Conservation (phyloP, 2,329 filamentous ascomycete genomes). For the Pyrenophora tritici-repentis region DNA sequence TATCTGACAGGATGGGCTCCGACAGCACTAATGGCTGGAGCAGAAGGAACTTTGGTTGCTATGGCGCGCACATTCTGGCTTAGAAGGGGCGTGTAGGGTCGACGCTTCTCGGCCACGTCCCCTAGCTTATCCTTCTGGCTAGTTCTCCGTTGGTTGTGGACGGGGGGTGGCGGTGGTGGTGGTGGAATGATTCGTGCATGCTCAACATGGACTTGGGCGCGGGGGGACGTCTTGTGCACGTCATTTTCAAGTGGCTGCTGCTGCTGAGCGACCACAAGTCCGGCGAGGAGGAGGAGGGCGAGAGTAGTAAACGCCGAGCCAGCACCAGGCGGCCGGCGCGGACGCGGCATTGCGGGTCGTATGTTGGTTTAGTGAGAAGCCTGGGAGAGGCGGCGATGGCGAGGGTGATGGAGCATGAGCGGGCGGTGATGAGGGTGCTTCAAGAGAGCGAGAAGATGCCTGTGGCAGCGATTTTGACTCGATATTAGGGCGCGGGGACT, state of each 20-base stretch:
- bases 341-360: constrained; percentile 43
- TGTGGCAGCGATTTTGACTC: constrained; percentile 21
- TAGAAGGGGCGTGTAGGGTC: constrained; percentile 33
- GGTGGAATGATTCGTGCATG: constrained; percentile 18
- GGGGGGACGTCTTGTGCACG: constrained; percentile 30
- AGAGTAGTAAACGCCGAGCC: constrained; percentile 45
- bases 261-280: constrained; percentile 49
- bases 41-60: constrained; percentile 74
- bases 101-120: constrained; percentile 29
- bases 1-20: constrained; percentile 82
- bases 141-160: constrained; percentile 8
- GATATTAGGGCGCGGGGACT: constrained; percentile 32
- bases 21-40: constrained; percentile 89
- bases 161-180: background rate
- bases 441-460: constrained; percentile 14
- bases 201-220: constrained; percentile 34
- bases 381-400: constrained; percentile 35
- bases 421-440: constrained; percentile 18
- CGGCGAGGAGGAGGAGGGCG: constrained; percentile 44
- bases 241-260: constrained; percentile 44
- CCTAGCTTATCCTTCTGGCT: constrained; percentile 19
- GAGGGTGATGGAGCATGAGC: constrained; percentile 43
- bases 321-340: constrained; percentile 48
- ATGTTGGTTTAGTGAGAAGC: constrained; percentile 32
- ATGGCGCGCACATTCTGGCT: constrained; percentile 84